A percentile compares a stretch with the other conserved stretches of the same genome.
Conservation (phyloP, 257 asterid species). For the Nicotiana knightiana region DNA sequence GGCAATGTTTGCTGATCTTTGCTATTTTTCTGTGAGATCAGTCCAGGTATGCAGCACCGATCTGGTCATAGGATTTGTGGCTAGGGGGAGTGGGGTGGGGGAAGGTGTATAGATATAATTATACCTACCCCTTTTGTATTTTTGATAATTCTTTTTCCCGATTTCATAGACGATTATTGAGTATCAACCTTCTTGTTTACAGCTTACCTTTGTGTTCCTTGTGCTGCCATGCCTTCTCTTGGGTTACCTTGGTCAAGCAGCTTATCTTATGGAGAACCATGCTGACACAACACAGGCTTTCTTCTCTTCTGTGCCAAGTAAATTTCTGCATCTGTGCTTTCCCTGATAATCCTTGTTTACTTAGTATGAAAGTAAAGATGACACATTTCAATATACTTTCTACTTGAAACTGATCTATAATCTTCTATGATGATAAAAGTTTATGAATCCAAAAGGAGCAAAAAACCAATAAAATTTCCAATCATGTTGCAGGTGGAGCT, state of each 20-base stretch:
- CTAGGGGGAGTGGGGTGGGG: background rate
- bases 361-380: background rate
- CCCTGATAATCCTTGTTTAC: constrained; percentile 2
- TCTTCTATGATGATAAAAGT: background rate
- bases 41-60: constrained; percentile 58
- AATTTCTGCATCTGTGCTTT: constrained; percentile 10
- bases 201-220: constrained; percentile 79
- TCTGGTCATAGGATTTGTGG: background rate
- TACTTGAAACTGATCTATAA: background rate
- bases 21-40: constrained; percentile 89
- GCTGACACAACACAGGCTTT: constrained; percentile 92
- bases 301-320: constrained; percentile 94
- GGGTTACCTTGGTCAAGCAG: constrained; percentile 99
- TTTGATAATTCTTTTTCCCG: background rate
- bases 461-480: constrained; percentile 6
- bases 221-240: constrained; percentile 92
- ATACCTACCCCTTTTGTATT: background rate
- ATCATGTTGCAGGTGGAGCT: constrained; percentile 66
- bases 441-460: background rate
- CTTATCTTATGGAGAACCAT: constrained; percentile 91
- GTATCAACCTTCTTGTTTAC: constrained; percentile 35
- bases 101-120: background rate
- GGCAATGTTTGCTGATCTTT: constrained; percentile 99
- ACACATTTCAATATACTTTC: background rate
- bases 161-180: background rate